phyloP scores from a whole-genome alignment of 352 stramenopile genomes.

The Phytophthora macrochlamydospora region DNA sequence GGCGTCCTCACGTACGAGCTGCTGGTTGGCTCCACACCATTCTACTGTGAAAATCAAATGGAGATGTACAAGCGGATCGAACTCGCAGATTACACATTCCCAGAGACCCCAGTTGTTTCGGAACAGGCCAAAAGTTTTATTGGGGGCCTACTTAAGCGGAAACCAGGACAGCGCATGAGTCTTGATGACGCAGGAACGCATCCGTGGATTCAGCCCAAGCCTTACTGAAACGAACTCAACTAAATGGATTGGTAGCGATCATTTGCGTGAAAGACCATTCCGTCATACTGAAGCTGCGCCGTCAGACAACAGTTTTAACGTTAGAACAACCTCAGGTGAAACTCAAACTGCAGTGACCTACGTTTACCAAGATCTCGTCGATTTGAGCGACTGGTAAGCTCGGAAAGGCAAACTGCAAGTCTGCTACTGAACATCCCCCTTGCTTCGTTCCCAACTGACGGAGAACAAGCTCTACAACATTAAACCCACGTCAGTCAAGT shows the following conservation, averaged over 20 bases:
- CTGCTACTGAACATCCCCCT: conserved; percentile 46
- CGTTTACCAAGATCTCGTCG: conserved; percentile 59
- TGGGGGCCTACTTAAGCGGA: conserved; percentile 52
- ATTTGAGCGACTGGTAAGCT: conserved; percentile 52
- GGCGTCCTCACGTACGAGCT: conserved; percentile 87
- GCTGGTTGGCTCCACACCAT: conserved; percentile 77
- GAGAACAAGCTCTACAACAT: conserved; percentile 45
- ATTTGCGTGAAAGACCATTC: conserved; percentile 56
- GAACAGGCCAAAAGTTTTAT: conserved; percentile 72
- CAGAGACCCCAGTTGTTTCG: conserved; percentile 50
- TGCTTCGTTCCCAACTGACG: conserved; percentile 43
- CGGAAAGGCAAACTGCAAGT: conserved; percentile 68
- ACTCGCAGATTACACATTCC: conserved; percentile 63
- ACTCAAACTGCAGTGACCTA: conserved; percentile 26
- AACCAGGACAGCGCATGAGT: conserved; percentile 65
- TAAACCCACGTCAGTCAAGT: conserved; percentile 1
- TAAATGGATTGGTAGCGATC: conserved; percentile 66
- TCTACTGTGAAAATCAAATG: conserved; percentile 78
- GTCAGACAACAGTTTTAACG: conserved; percentile 13
- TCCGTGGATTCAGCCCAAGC: conserved; percentile 52
- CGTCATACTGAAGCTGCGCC: conserved; percentile 69
- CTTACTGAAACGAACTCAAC: conserved; percentile 3
- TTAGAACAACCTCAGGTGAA: not conserved
- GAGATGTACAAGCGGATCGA: conserved; percentile 86
- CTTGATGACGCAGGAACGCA: conserved; percentile 58